Evolutionary conservation across 2,329 filamentous ascomycete species (phyloP).

Genomic region (Aspergillus sp.): DNA sequence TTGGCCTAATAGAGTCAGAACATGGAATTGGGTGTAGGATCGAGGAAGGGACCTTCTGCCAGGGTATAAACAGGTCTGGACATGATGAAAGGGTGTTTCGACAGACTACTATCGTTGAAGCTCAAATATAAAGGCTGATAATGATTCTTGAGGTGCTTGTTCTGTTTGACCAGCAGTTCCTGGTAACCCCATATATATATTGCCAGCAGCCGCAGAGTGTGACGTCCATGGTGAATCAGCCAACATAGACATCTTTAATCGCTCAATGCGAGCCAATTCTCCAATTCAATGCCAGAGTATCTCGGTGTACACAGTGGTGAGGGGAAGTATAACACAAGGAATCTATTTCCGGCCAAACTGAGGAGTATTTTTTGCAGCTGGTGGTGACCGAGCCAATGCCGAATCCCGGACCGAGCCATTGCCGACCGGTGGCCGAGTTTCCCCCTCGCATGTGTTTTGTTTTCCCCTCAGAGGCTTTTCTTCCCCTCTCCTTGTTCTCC

Average conservation of each 20-base stretch:
- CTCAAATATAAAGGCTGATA: too few relatives aligned
- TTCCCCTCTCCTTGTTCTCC: background rate
- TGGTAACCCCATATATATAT: too few relatives aligned
- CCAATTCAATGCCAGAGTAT: background rate
- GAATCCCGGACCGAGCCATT: background rate
- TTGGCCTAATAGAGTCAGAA: slow-evolving; percentile 23
- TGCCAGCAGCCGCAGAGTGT: too few relatives aligned
- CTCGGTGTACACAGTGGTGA: background rate
- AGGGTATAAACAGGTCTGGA: slow-evolving; percentile 27
- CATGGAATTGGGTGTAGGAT: background rate
- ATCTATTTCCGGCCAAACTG: background rate
- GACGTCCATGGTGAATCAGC: too few relatives aligned
- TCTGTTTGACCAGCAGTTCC: too few relatives aligned
- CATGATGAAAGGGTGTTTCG: background rate
- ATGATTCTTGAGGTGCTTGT: too few relatives aligned
- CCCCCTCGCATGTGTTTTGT: background rate
- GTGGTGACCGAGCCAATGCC: background rate
- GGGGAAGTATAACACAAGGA: background rate
- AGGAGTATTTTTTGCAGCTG: background rate
- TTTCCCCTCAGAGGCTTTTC: background rate
- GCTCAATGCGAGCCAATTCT: too few relatives aligned
- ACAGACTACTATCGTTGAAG: too few relatives aligned
- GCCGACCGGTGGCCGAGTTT: background rate
- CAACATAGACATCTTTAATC: too few relatives aligned
- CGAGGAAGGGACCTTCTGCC: slow-evolving; percentile 28